phyloP scores from a whole-genome alignment of 2,329 filamentous ascomycete species.

The Diplodia seriata region DNA sequence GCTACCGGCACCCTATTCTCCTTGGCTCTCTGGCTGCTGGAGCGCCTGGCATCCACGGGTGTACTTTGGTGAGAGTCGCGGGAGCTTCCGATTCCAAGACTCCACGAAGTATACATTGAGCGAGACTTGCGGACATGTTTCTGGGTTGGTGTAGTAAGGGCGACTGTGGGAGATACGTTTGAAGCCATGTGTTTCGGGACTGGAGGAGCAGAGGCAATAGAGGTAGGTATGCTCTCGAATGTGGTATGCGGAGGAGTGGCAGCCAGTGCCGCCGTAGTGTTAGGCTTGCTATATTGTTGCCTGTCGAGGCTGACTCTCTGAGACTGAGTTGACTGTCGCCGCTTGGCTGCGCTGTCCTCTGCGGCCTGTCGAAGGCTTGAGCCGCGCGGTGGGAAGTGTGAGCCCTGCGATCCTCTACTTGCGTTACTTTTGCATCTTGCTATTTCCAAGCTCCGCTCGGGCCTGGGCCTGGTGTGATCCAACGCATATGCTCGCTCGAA shows the following conservation, averaged over 20 bases:
- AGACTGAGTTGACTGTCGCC: constrained; percentile 31
- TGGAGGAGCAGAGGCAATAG: constrained; percentile 5
- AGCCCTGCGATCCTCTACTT: constrained; percentile 47
- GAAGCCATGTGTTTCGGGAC: constrained; percentile 33
- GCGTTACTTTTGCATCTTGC: constrained; percentile 44
- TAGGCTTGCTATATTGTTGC: constrained; percentile 3
- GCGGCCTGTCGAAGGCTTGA: constrained; percentile 39
- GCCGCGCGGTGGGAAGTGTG: constrained; percentile 47
- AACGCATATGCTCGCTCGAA: constrained; percentile 44
- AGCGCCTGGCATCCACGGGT: neutral
- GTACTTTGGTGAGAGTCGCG: neutral
- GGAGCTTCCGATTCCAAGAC: constrained; percentile 16
- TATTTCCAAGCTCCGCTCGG: constrained; percentile 33
- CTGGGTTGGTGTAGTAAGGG: neutral
- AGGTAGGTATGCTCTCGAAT: constrained; percentile 30
- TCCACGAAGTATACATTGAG: constrained; percentile 31
- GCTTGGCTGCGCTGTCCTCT: constrained; percentile 10
- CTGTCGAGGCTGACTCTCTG: constrained; percentile 30
- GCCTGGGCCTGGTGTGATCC: constrained; percentile 35
- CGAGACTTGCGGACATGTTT: constrained; percentile 31
- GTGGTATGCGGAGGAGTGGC: constrained; percentile 25
- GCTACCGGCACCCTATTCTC: neutral
- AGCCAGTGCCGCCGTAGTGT: constrained; percentile 1
- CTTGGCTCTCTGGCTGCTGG: constrained; percentile 1
- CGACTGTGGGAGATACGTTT: constrained; percentile 32